Conservation (phyloP, 305 asterid genomes). For the Fraxinus platypoda region DNA sequence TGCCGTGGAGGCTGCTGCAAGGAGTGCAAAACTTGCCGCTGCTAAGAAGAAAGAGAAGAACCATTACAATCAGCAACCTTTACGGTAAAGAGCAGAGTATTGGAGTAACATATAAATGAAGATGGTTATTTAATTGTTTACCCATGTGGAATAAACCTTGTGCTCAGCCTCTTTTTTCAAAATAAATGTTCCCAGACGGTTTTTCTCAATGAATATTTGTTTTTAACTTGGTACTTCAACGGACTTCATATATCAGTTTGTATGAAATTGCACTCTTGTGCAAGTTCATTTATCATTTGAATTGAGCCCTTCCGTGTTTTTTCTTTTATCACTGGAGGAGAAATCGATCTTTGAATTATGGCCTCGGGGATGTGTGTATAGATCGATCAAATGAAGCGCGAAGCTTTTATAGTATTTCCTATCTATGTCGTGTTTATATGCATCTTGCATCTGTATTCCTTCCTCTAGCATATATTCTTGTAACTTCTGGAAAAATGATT, state of each 20-base stretch:
- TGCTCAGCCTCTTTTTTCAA: neutral
- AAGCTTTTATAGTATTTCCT: neutral
- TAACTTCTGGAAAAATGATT: neutral
- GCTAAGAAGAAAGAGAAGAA: conserved; percentile 73
- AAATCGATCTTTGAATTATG: neutral
- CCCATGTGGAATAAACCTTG: neutral
- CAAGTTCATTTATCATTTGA: neutral
- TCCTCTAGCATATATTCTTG: neutral
- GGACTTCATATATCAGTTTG: neutral
- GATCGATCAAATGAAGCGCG: neutral
- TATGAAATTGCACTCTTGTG: neutral
- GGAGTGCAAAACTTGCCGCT: conserved; percentile 62
- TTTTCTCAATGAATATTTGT: neutral
- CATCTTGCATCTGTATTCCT: neutral
- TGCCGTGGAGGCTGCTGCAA: conserved; percentile 68
- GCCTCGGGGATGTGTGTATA: neutral
- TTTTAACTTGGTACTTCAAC: neutral
- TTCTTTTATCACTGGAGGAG: neutral
- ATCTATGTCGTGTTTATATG: neutral
- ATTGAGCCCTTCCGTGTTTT: neutral
- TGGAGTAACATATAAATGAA: neutral
- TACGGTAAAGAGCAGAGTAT: conserved; percentile 29
- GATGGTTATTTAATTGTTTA: neutral
- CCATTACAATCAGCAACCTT: conserved; percentile 69
- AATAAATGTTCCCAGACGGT: neutral